A percentile compares a stretch with the other conserved stretches of the same genome.
phyloP scores from a whole-genome alignment of 148 eudicot genomes.

The Amaranthus hypochondriacus region DNA sequence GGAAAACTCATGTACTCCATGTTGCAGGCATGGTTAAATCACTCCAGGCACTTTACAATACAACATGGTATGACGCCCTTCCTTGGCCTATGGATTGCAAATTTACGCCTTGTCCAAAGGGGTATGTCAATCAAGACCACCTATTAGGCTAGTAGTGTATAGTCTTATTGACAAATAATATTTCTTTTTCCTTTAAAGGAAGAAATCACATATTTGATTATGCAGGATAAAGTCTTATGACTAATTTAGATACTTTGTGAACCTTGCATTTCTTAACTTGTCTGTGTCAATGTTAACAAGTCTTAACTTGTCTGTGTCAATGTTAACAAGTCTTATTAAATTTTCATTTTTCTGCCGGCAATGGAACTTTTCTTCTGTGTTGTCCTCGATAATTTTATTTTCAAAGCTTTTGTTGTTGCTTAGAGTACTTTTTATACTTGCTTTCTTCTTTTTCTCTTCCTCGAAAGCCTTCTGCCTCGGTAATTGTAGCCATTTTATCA shows the following conservation, averaged over 20 bases:
- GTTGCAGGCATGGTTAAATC: conserved; percentile 67
- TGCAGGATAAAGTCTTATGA: too few species aligned
- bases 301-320: too few species aligned
- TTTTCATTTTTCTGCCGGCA: too few species aligned
- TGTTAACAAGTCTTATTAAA: too few species aligned
- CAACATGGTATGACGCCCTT: conserved; percentile 91
- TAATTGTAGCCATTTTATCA: neutral
- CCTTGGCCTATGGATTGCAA: conserved; percentile 81
- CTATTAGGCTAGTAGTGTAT: conserved; percentile 1
- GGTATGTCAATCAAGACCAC: conserved; percentile 39
- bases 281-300: too few species aligned
- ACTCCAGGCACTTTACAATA: conserved; percentile 69
- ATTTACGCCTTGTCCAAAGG: conserved; percentile 92
- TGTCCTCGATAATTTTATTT: too few species aligned
- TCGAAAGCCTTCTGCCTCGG: neutral
- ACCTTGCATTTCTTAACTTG: too few species aligned
- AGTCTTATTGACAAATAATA: neutral
- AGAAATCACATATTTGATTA: too few species aligned
- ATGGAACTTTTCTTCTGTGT: too few species aligned
- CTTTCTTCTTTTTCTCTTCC: neutral
- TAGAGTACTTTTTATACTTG: neutral
- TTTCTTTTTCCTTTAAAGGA: neutral
- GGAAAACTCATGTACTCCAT: neutral
- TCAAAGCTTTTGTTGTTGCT: neutral
- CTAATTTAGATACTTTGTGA: too few species aligned